A percentile compares a stretch with the other conserved stretches of the same genome.
Evolutionary conservation across 495 filamentous ascomycete genomes (phyloP).

Genomic region (Lasiosphaeria miniovina): DNA sequence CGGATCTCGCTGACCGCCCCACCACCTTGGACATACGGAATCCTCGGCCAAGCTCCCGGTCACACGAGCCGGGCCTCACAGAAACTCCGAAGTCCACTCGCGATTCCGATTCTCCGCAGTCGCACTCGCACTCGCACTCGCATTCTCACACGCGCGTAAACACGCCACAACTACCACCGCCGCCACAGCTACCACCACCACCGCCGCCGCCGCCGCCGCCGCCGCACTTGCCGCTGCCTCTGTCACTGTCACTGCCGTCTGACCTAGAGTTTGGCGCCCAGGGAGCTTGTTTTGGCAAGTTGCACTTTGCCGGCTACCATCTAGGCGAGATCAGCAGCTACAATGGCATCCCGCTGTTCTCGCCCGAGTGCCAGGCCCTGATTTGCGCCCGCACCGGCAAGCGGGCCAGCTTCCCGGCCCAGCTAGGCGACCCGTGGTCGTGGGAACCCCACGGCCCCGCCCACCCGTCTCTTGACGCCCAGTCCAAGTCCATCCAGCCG

Average conservation of each 20-base stretch:
- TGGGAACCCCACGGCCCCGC: constrained; percentile 12
- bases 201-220: background rate
- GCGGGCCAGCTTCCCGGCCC: constrained; percentile 33
- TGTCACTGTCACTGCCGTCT: background rate
- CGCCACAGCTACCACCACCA: background rate
- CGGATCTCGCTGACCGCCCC: too few species aligned
- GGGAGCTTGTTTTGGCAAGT: constrained; percentile 26
- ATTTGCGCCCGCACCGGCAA: constrained; percentile 47
- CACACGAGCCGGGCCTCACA: too few species aligned
- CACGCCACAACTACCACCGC: too few species aligned
- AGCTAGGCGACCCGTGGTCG: constrained; percentile 31
- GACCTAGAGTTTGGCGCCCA: background rate
- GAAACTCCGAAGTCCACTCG: too few species aligned
- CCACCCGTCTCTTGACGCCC: background rate
- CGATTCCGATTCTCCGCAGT: too few species aligned
- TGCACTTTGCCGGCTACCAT: constrained; percentile 50
- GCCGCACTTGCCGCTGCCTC: background rate
- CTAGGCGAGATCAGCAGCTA: constrained; percentile 46
- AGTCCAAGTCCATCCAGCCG: background rate
- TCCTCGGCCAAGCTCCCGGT: too few species aligned
- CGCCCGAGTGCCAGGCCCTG: constrained; percentile 46
- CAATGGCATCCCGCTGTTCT: constrained; percentile 46
- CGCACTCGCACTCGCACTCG: too few species aligned
- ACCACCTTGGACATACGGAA: too few species aligned
- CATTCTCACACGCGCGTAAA: too few species aligned